A percentile compares a stretch with the other conserved stretches of the same genome.
These are phyloP conservation scores for Colletotrichum trifolii DNA, from an alignment of 2,329 filamentous ascomycete species.

Conservation along the genomic window DNA sequence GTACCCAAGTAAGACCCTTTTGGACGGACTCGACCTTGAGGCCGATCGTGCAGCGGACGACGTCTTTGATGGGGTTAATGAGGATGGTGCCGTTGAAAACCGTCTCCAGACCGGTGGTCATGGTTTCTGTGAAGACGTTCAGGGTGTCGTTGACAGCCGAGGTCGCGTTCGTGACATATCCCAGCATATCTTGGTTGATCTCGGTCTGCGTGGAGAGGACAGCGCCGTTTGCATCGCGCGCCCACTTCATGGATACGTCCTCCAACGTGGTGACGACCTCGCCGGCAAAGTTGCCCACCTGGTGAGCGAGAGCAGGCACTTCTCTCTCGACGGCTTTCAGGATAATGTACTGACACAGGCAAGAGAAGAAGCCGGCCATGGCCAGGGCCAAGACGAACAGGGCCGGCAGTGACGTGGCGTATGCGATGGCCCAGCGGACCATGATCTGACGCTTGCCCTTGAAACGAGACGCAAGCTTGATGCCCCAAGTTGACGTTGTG, in stretches of 20 bases:
- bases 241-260: constrained; percentile 81
- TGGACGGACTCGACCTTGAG: constrained; percentile 88
- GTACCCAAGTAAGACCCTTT: constrained; percentile 92
- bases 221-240: constrained; percentile 78
- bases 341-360: constrained; percentile 85
- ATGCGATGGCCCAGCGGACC: constrained; percentile 85
- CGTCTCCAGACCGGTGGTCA: constrained; percentile 76
- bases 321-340: constrained; percentile 78
- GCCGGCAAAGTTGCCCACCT: constrained; percentile 84
- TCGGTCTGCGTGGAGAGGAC: constrained; percentile 77
- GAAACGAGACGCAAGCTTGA: constrained; percentile 76
- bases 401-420: constrained; percentile 85
- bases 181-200: constrained; percentile 86
- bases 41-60: constrained; percentile 87
- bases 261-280: constrained; percentile 79
- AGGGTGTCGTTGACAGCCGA: constrained; percentile 86
- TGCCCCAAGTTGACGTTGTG: constrained; percentile 76
- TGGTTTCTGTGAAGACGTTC: constrained; percentile 82
- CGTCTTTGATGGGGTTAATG: constrained; percentile 79
- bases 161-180: constrained; percentile 88
- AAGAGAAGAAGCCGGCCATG: constrained; percentile 83
- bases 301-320: constrained; percentile 77
- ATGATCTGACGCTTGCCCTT: constrained; percentile 75
- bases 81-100: constrained; percentile 88
- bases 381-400: constrained; percentile 89